Base-by-base conservation (phyloP, 2,329 filamentous ascomycete genomes). In the Xylariaceae sp. region DNA sequence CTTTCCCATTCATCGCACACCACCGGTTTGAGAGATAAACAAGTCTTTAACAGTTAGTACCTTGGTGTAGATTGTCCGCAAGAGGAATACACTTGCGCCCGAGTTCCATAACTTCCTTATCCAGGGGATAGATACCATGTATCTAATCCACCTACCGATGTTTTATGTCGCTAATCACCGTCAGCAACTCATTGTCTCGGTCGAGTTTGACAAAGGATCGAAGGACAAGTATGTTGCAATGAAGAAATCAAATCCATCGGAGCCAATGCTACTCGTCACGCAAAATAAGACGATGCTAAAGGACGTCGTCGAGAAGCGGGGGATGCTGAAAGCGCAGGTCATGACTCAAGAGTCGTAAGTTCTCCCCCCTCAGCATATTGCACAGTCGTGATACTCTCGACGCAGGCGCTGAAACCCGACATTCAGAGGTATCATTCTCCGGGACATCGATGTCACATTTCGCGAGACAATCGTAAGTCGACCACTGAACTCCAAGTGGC, bases 81-180 rank as follows among this genome's bases (percentile, higher is more conserved):
- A 68, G 31, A 67, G 72, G n/a, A 75, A 75, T 47, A 63, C 67
- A 0, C 54, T 69, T 4, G 65, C 64, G 0, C 59, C 68, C 2
- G 67, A 69, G 11, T 65, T 67, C 40, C 67, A 75, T 39, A 67
- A 63, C n/a, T 75, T 74, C 34, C 64, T 72, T 2, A 63, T 73
- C 1, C 72, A 72, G 39, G 73, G 72, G 1, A 67, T 61, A 1
- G 64, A 68, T 2, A 26, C 60, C 0, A 53, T 71, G 1, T 70
- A 68, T n/a, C 64, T 75, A 2, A 63, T 71, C 0, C 71, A 73
- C 30, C 47, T 72, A 35, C 66, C 71, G 3, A 69, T 69, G 39
- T 76, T 76, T 59, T 68, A 74, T 37, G 63, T 68, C 3, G 71
- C 72, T 1, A 74, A 73, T 6, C 72, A 72, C 5, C 69, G 69